phyloP scores from a whole-genome alignment of 2,329 filamentous ascomycete species.

The Hypoxylon rubiginosum region DNA sequence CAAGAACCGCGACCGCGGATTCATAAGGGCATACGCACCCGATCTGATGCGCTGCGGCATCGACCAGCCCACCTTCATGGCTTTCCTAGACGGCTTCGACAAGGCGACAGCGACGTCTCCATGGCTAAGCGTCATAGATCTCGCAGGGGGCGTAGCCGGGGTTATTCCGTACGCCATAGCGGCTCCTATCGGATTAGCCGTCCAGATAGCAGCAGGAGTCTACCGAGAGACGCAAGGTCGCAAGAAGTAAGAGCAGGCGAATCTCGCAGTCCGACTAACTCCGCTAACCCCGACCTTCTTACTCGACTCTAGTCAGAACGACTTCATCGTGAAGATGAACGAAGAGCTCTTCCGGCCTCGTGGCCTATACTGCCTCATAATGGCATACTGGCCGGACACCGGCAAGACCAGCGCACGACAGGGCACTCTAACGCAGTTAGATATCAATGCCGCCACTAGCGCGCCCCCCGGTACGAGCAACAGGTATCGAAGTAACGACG shows the following conservation, averaged over 20 bases:
- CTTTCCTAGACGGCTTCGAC: conserved; percentile 44
- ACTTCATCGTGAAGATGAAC: conserved; percentile 44
- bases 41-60: conserved; percentile 42
- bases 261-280: background rate
- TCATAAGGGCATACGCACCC: conserved; percentile 47
- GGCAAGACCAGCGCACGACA: conserved; percentile 17
- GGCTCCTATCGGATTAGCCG: conserved; percentile 14
- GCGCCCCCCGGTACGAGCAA: conserved; percentile 7
- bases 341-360: conserved; percentile 45
- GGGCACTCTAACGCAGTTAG: background rate
- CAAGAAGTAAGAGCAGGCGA: conserved; percentile 23
- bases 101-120: conserved; percentile 30
- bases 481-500: conserved; percentile 35
- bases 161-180: conserved; percentile 25
- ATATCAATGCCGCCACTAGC: conserved; percentile 22
- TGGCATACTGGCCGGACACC: conserved; percentile 39
- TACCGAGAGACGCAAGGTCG: conserved; percentile 28
- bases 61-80: conserved; percentile 43
- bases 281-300: background rate
- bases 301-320: conserved; percentile 31
- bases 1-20: conserved; percentile 41
- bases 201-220: conserved; percentile 26
- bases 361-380: conserved; percentile 44
- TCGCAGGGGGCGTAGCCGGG: conserved; percentile 28
- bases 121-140: conserved; percentile 25